Evolutionary conservation across 2,329 filamentous ascomycete species (phyloP), one percentile per base, ranked within the genome.

Genomic region (Talaromyces piceae): DNA sequence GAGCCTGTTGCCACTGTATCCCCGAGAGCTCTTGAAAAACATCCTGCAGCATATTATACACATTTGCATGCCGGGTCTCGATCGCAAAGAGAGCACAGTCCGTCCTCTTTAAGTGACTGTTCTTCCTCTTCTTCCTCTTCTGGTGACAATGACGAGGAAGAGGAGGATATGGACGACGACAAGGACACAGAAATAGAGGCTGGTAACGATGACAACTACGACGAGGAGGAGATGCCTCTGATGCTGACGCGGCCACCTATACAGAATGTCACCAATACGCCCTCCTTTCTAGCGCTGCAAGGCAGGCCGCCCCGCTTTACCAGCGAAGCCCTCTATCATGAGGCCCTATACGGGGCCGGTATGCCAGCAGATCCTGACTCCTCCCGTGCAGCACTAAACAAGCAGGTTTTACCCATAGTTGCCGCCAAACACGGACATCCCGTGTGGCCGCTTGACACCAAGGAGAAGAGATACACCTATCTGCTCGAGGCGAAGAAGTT

Each of bases 401-500:
- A 18, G 33, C 33, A 37, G 33, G 13, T 37, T 18, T 9, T 37
- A 18, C 33, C 33, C 16, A 37, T 18, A 6, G 20, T 37, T 18
- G 33, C 33, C 16, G 33, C 33, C 33, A n/a, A 28, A 9, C 41
- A 45, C 20, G 41, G 33, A 18, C 33, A 37, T 20, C 33, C 33
- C 16, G 33, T 37, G 26, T 45, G 41, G 22, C 51, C 54, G 53
- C 33, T 58, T 23, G 11, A 58, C 65, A 9, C 43, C 57, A 8
- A 43, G 23, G 39, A 13, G 6, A 22, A 43, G 5, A 66, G 64
- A 33, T 71, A 76, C 52, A 60, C 59, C 3, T 68, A 72, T 45
- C 58, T 76, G 4, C 62, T 76, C 8, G 56, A 64, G 8, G 69
- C 63, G 52, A 74, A 74, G 53, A 61, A 59, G 3, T 59, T 63